phyloP scores from a whole-genome alignment of 768 basidiomycete genomes.

The Multifurca ochricompacta region DNA sequence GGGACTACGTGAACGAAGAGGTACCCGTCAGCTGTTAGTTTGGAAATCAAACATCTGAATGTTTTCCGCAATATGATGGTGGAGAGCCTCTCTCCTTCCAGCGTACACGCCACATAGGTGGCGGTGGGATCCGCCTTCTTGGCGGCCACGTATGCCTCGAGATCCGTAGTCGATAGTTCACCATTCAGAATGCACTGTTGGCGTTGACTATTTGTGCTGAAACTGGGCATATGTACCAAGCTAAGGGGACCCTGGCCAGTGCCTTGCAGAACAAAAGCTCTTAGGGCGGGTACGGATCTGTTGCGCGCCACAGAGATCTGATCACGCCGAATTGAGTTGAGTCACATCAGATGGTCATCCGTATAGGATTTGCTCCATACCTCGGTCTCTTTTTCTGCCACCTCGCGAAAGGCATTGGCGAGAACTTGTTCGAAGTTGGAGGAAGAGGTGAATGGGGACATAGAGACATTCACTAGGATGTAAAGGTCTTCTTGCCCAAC shows the following conservation, averaged over 20 bases:
- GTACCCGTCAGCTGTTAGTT: slow-evolving; percentile 15
- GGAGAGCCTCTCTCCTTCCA: slow-evolving; percentile 15
- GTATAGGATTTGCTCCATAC: slow-evolving; percentile 18
- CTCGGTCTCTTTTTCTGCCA: slow-evolving; percentile 30
- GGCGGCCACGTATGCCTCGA: slow-evolving; percentile 18
- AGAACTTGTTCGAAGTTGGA: slow-evolving; percentile 28
- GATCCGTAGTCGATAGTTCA: slow-evolving; percentile 22
- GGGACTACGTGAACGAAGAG: background rate
- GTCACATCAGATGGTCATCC: background rate
- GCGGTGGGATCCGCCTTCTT: slow-evolving; percentile 17
- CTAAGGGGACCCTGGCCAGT: slow-evolving; percentile 27
- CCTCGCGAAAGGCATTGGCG: slow-evolving; percentile 29
- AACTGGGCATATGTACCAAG: slow-evolving; percentile 31
- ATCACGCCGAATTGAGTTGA: background rate
- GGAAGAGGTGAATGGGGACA: slow-evolving; percentile 32
- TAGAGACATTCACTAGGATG: slow-evolving; percentile 32
- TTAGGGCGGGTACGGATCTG: slow-evolving; percentile 26
- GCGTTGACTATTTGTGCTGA: slow-evolving; percentile 32
- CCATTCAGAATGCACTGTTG: slow-evolving; percentile 33
- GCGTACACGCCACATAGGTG: slow-evolving; percentile 22
- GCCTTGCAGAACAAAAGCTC: slow-evolving; percentile 35
- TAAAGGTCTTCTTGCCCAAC: slow-evolving; percentile 29
- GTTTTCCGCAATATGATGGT: slow-evolving; percentile 7
- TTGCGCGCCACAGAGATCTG: slow-evolving; percentile 27
- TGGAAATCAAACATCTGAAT: slow-evolving; percentile 10